Evolutionary conservation across 108 stramenopile genomes (phyloP), one percentile per base, ranked within the genome.

Genomic region (Mediolabrus comicus): DNA sequence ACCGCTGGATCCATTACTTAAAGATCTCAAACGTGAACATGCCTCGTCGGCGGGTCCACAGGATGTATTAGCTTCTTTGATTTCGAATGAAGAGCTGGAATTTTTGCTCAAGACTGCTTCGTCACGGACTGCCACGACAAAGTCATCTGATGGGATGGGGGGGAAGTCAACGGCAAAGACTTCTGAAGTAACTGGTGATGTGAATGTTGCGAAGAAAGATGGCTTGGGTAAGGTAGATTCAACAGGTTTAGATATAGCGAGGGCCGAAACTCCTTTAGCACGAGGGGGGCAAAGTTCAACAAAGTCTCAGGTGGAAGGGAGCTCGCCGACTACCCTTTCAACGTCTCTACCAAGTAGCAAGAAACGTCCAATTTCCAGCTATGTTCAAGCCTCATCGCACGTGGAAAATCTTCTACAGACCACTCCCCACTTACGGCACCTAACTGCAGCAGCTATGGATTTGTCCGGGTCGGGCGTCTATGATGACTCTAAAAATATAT

Each of bases 401-500:
- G 86, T 86, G 4, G 79, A 86, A 26, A 80, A 87, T 26, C 77
- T 94, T 10, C 75, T 94, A 14, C 69, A 80, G 39, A 74, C 81
- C 9, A 90, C 90, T 16, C 93, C 93, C 8, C 90, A 94, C 31
- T 77, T 91, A 19, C 80, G 93, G 31, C 80, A 87, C 32, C 72
- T 94, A 22, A 86, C 90, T 26, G 69, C 59, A 4, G 85, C 87
- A 9, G 89, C 92, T 32, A 79, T 65, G 8, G 88, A 91, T 72
- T 90, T 91, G 87, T 75, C 86, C 13, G 87, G 87, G 22, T 35
- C 39, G 14, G 85, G 83, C 17, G 67, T 39, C 14, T 31, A 33
- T 30, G 65, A 49, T 24, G 39, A 62, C 26, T 79, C 72, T 58
- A 65, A 67, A 53, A 59, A 57, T 12, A 25, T 78, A 10, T 59